Evolutionary conservation across 345 rosid genomes (phyloP).

Genomic region (Rhodamnia argentea): DNA sequence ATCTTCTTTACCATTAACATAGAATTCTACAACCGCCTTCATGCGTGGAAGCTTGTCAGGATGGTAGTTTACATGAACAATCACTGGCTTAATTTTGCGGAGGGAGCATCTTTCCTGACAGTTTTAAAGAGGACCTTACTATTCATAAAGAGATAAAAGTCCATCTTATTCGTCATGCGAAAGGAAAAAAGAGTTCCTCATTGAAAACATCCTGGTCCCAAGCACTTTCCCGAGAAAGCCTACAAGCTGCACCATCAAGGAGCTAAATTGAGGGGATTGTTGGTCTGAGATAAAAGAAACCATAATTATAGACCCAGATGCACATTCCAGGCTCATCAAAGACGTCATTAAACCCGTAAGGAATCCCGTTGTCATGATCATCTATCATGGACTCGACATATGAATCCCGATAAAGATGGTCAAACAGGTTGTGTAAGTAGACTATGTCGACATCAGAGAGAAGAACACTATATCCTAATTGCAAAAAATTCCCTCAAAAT

Average conservation of each 20-base stretch:
- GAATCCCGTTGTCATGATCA: conserved; percentile 30
- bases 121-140: conserved; percentile 36
- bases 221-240: conserved; percentile 16
- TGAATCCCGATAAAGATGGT: conserved; percentile 33
- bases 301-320: conserved; percentile 46
- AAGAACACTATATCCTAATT: conserved; percentile 40
- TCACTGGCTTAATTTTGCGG: conserved; percentile 31
- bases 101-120: conserved; percentile 27
- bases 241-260: conserved; percentile 31
- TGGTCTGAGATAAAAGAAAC: conserved; percentile 37
- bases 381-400: conserved; percentile 45
- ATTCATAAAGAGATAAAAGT: conserved; percentile 35
- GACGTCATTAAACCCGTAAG: conserved; percentile 30
- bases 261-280: conserved; percentile 37
- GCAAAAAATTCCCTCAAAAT: conserved; percentile 44
- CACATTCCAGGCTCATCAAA: conserved; percentile 32
- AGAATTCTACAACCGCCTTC: conserved; percentile 34
- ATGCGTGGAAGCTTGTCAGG: conserved; percentile 35
- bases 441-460: conserved; percentile 39
- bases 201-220: conserved; percentile 48
- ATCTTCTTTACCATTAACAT: conserved; percentile 31
- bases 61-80: conserved; percentile 36
- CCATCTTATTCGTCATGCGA: conserved; percentile 37
- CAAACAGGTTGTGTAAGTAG: conserved; percentile 32
- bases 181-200: conserved; percentile 37